Evolutionary conservation across 2,329 filamentous ascomycete species (phyloP), one percentile per base, ranked within the genome.

Genomic region (Monilinia vaccinii-corymbosi): DNA sequence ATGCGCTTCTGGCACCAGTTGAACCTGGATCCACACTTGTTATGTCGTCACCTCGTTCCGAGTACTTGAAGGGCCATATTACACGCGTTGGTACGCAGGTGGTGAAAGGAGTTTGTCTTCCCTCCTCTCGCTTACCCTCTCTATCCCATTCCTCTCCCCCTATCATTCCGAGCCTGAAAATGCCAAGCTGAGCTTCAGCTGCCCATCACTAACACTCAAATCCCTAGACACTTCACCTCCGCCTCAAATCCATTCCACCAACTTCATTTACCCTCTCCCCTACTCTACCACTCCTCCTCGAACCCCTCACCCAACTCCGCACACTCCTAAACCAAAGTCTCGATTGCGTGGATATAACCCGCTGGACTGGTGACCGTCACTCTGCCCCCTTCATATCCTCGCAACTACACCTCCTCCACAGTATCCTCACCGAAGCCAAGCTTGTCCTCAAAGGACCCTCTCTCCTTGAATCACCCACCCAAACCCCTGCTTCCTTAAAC

Each of bases 31-130:
- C 87, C 68, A 99, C 93, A 0, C 83, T 99, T 32, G 92, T 94
- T 34, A 81, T 99, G 66, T 94, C 89, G 63, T 95, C 92, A 16
- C 82, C 88, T 60, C 84, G 92, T 60, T 93, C 90, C 59, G 94
- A 99, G 76, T 85, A 83, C 66, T 85, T 97, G 64, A 99, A 99
- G 74, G 94, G 94, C 21, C 89, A 91, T 68, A 84, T 97, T 62
- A 97, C 93, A 1, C 84, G 94, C 58, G 84, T 96, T 40, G 94
- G 94, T 44, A 90, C 90, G n/a, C 85, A 88, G 56, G 87, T 99
- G 64, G 87, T 96, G 64, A 96, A 96, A 73, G 93, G 91, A 66
- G 89, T 92, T 78, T 68, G 86, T 80, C 49, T 5, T 34, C 42
- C 28, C 42, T 50, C 28, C 9, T n/a, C n/a, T 44, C 28, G 38